Evolutionary conservation across 1,284 basidiomycete genomes (phyloP), one percentile per base, ranked within the genome.

Genomic region (Ustilago lituana): DNA sequence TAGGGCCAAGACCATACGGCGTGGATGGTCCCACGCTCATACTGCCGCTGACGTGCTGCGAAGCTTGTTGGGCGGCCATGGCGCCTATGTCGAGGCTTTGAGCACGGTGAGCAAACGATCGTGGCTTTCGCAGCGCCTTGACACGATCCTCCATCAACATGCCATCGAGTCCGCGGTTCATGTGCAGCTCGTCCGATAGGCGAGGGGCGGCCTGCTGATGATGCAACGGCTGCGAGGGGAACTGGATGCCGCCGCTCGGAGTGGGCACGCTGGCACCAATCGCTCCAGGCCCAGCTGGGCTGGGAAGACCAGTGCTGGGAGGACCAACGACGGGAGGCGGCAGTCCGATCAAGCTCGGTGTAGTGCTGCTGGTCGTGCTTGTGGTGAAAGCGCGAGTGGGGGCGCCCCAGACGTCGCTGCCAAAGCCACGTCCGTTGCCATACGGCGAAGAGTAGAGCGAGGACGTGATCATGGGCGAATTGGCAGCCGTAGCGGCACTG

Each of bases 341-440:
- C 51, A 66, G 27, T 7, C 52, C 59, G 10, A 66, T 53, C 43
- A 72, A 24, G 52, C 64, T 72, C 11, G 69, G 62, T 4, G 68
- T 44, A 1, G 59, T 38, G 31, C 55, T 67, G 63, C 55, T 63
- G 7, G 52, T 58, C 8, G 66, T 36, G 55, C 62, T 73, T 2
- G 67, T 50, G 12, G 59, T 50, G 38, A 70, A 63, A 12, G 54
- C 55, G 7, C 72, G 69, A n/a, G 68, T 60, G 9, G 77, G 78
- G 14, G 74, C 67, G 10, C 77, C 78, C 78, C 78, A 80, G 2
- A 80, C 77, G 26, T 79, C 76, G 44, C 75, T 77, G 51, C 65
- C 73, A 45, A 76, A 55, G 17, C 71, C 57, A 35, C 68, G 55
- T 35, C 66, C 66, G 36, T 77, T 57, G 51, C 70, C 55, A 56